Conservation (phyloP, 164 flowering plant species). For the Tetracentron sinense region DNA sequence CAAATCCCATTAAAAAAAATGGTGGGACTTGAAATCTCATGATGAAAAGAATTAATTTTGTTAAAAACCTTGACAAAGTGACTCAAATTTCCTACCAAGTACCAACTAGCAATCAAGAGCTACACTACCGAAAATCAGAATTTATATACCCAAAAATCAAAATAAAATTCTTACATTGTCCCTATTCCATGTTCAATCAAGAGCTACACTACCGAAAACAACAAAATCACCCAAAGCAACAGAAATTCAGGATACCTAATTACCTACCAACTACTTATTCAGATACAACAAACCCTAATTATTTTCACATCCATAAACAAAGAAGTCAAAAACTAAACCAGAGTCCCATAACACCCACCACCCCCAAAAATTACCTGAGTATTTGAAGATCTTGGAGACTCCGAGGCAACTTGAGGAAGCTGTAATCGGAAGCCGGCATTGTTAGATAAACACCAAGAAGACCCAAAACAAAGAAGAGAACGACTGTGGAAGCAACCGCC, state of each 20-base stretch:
- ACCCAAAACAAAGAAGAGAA: constrained; percentile 50
- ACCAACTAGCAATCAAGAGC: too few species aligned
- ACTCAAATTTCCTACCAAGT: too few species aligned
- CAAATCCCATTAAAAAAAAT: too few species aligned
- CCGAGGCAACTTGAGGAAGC: constrained; percentile 90
- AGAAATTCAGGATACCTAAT: not conserved
- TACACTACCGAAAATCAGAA: too few species aligned
- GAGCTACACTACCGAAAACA: too few species aligned
- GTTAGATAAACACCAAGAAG: constrained; percentile 69
- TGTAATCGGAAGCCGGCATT: constrained; percentile 88
- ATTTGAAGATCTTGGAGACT: constrained; percentile 80
- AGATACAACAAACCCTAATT: not conserved
- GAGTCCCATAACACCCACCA: not conserved
- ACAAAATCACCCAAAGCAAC: not conserved
- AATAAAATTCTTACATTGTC: too few species aligned
- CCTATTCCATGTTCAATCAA: too few species aligned
- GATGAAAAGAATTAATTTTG: too few species aligned
- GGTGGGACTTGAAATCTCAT: too few species aligned
- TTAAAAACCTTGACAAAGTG: too few species aligned
- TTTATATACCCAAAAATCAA: too few species aligned
- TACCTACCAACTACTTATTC: too few species aligned
- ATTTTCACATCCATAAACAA: not conserved
- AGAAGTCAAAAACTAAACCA: not conserved
- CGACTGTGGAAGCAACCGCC: constrained; percentile 48
- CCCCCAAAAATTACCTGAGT: constrained; percentile 48